Evolutionary conservation across 305 asterid species (phyloP).

Genomic region (Fraxinus latifolia): DNA sequence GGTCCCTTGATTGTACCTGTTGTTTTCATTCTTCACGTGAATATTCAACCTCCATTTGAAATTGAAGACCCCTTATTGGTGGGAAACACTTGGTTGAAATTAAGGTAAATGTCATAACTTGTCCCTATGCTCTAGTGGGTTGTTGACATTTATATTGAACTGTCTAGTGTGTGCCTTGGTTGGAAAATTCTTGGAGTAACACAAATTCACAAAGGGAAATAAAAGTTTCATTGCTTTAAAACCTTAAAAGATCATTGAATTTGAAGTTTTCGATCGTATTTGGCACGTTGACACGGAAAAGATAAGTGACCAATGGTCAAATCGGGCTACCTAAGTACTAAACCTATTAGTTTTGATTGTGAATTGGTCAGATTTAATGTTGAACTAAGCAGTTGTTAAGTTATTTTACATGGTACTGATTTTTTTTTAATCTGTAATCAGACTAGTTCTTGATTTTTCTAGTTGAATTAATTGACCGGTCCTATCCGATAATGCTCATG

Average conservation of each 20-base stretch:
- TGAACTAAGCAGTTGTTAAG: not conserved
- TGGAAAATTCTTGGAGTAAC: constrained; percentile 25
- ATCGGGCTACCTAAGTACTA: not conserved
- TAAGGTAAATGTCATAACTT: not conserved
- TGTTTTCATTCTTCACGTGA: not conserved
- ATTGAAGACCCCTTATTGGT: not conserved
- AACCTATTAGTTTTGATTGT: too few species aligned
- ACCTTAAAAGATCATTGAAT: not conserved
- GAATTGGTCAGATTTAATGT: not conserved
- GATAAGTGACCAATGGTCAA: not conserved
- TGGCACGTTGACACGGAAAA: not conserved
- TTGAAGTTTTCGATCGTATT: not conserved
- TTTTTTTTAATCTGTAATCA: too few species aligned
- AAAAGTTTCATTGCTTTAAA: not conserved
- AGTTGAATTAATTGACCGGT: too few species aligned
- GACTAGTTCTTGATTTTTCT: not conserved
- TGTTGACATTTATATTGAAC: constrained; percentile 14
- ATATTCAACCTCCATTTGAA: not conserved
- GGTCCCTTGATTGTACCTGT: not conserved
- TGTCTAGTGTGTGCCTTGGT: constrained; percentile 10
- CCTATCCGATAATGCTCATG: too few species aligned
- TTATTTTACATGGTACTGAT: too few species aligned
- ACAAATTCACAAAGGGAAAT: not conserved
- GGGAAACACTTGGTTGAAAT: not conserved
- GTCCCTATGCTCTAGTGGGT: constrained; percentile 8